Evolutionary conservation across 192 early-diverging fungal species (phyloP).

Genomic region (Backusella parvicylindrica): DNA sequence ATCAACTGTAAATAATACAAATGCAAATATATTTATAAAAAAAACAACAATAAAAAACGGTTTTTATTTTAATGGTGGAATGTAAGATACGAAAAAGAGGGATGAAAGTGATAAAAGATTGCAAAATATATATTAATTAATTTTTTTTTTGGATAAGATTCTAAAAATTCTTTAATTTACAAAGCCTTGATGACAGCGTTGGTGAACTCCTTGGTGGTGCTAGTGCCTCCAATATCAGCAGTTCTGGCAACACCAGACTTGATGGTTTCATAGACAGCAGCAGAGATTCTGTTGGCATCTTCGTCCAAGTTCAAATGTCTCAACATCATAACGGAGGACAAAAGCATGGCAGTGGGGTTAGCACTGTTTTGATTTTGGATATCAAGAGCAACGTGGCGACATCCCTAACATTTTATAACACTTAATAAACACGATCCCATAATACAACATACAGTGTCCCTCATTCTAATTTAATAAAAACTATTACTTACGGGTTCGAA

Average conservation of each 20-base stretch:
- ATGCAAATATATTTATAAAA: background rate
- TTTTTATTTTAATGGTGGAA: background rate
- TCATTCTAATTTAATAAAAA: constrained; percentile 69
- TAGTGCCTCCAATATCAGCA: constrained; percentile 84
- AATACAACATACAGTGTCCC: constrained; percentile 91
- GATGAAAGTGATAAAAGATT: background rate
- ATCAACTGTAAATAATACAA: background rate
- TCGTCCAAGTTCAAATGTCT: constrained; percentile 89
- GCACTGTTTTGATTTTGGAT: constrained; percentile 93
- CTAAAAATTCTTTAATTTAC: constrained; percentile 34
- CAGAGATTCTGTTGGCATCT: constrained; percentile 88
- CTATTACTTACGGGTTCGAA: constrained; percentile 85
- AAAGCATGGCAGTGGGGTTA: constrained; percentile 94
- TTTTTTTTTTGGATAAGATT: background rate
- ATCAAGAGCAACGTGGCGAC: constrained; percentile 97
- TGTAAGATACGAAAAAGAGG: background rate
- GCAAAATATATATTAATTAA: background rate
- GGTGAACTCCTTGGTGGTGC: constrained; percentile 92
- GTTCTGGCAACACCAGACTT: constrained; percentile 68
- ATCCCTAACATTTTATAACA: constrained; percentile 73
- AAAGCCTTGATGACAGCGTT: constrained; percentile 74
- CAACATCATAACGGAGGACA: constrained; percentile 94
- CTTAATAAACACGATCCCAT: constrained; percentile 92
- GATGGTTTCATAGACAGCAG: constrained; percentile 87
- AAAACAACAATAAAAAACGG: background rate